A percentile compares a stretch with the other conserved stretches of the same genome.
These are phyloP conservation scores for Luffa aegyptiaca DNA, from an alignment of 306 rosid species.

Conservation along the genomic window DNA sequence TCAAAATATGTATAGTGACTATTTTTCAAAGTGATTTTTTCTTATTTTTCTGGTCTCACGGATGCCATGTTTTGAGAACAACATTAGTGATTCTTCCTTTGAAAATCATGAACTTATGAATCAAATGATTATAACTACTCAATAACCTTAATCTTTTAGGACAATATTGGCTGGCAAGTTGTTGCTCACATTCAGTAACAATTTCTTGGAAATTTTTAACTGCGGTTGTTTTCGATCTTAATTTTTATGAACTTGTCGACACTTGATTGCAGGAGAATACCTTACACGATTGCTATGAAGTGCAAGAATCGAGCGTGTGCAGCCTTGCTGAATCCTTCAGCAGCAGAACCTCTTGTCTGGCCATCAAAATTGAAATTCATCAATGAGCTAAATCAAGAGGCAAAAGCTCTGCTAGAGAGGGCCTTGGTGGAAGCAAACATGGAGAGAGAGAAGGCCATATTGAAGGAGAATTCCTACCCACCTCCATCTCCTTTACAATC, in stretches of 20 bases:
- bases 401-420: constrained; percentile 62
- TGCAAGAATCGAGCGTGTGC: constrained; percentile 62
- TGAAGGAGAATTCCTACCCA: constrained; percentile 32
- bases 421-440: constrained; percentile 74
- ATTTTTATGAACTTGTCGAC: neutral
- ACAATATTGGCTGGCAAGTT: neutral
- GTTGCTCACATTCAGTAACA: neutral
- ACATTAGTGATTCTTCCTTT: neutral
- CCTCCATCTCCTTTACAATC: constrained; percentile 33
- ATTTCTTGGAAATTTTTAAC: neutral
- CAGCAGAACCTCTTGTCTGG: constrained; percentile 92
- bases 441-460: constrained; percentile 69
- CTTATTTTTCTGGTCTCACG: neutral
- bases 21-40: neutral
- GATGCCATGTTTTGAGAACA: neutral
- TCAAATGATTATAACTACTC: neutral
- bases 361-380: constrained; percentile 84
- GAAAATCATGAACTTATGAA: neutral
- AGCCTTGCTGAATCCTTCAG: constrained; percentile 60
- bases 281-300: constrained; percentile 60
- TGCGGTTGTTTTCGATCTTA: neutral
- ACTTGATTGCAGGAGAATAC: constrained; percentile 58
- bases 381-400: constrained; percentile 76
- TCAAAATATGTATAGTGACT: neutral
- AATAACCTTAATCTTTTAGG: neutral